Evolutionary conservation across 306 rosid species (phyloP).

Genomic region (Nissolia schottii): DNA sequence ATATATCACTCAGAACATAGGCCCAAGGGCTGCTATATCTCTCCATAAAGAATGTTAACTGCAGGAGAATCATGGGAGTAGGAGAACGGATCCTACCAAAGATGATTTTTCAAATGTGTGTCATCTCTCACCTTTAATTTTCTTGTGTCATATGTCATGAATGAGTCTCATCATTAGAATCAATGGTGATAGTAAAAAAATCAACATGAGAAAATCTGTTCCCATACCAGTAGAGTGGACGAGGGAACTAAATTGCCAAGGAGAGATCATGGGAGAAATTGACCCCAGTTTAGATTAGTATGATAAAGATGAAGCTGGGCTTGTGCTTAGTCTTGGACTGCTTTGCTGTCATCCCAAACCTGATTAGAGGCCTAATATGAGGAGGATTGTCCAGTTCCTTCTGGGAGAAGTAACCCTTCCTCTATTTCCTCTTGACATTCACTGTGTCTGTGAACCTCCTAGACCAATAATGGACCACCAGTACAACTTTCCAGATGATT

Average conservation of each 20-base stretch:
- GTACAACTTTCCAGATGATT: not conserved
- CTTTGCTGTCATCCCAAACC: conserved; percentile 37
- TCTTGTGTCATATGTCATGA: no score
- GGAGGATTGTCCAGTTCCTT: conserved; percentile 28
- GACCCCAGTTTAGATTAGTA: conserved; percentile 20
- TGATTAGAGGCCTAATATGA: conserved; percentile 29
- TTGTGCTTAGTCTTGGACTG: conserved; percentile 31
- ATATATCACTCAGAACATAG: no score
- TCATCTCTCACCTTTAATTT: no score
- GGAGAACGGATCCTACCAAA: no score
- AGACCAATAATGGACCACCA: not conserved
- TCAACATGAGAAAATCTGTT: no score
- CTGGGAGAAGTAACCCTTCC: conserved; percentile 21
- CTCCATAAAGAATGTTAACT: conserved; percentile 41
- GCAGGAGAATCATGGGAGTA: no score
- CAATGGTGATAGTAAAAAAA: no score
- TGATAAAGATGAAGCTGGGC: conserved; percentile 18
- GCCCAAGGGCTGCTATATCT: conserved; percentile 32
- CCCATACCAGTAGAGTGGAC: conserved; percentile 36
- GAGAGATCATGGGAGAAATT: conserved; percentile 13
- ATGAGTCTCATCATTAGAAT: no score
- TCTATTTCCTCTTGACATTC: conserved; percentile 14
- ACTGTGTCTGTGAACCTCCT: not conserved
- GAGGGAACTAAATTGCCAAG: conserved; percentile 14
- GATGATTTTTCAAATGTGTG: no score